Conservation (phyloP, 441 rosid genomes). For the Populus hybrid region DNA sequence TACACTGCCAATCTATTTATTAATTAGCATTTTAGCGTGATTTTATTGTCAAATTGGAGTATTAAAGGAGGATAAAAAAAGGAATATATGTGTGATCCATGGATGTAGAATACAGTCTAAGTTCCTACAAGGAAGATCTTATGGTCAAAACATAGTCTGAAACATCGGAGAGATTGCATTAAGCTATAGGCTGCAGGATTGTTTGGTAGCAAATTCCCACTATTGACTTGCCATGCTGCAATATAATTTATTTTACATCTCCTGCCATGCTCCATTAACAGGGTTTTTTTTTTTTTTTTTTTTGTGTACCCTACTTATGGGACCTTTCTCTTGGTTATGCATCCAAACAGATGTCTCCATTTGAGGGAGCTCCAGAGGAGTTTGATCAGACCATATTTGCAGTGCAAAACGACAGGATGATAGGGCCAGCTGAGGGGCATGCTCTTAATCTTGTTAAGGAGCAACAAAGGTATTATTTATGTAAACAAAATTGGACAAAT, state of each 20-base stretch:
- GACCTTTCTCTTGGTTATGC: constrained; percentile 2
- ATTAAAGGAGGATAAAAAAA: neutral
- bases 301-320: neutral
- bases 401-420: constrained; percentile 52
- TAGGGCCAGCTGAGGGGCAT: constrained; percentile 52
- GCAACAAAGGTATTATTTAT: constrained; percentile 65
- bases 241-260: neutral
- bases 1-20: constrained; percentile 16
- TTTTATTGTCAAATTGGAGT: neutral
- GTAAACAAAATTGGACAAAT: neutral
- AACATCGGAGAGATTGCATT: neutral
- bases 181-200: neutral
- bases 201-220: neutral
- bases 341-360: constrained; percentile 63
- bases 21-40: neutral
- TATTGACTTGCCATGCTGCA: neutral
- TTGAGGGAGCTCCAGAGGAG: constrained; percentile 83
- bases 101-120: neutral
- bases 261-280: neutral
- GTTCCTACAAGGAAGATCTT: neutral
- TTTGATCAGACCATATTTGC: constrained; percentile 85
- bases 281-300: no score
- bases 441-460: constrained; percentile 63
- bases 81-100: neutral
- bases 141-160: neutral